These are phyloP conservation scores for Blastocystis hominis DNA, from an alignment of 352 stramenopile species.

Conservation along the genomic window DNA sequence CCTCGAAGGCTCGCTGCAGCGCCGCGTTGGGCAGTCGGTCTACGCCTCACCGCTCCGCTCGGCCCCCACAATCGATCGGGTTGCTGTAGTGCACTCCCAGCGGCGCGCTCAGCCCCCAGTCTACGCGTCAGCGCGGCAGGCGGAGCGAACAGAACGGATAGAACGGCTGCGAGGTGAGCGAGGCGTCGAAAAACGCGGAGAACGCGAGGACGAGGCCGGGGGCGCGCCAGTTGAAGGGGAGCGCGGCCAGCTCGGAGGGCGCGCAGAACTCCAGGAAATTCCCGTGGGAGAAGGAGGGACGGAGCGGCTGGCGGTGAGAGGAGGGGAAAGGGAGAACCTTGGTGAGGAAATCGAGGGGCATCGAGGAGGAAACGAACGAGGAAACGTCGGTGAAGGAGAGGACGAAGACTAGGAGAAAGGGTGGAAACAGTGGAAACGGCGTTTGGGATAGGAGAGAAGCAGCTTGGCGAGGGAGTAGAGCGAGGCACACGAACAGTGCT, in stretches of 20 bases:
- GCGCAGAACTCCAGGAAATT: not conserved
- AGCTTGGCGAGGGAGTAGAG: not conserved
- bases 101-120: not conserved
- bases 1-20: not conserved
- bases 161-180: not conserved
- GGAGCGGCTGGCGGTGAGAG: not conserved
- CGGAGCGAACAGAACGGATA: not conserved
- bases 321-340: not conserved
- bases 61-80: not conserved
- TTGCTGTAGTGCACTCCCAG: not conserved
- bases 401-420: not conserved
- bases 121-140: not conserved
- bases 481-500: not conserved
- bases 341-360: not conserved
- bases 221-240: not conserved
- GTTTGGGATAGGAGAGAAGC: not conserved
- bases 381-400: not conserved
- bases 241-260: not conserved
- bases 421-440: not conserved
- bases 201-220: not conserved
- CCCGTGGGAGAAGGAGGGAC: not conserved
- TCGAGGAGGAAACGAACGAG: not conserved
- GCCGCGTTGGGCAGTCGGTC: not conserved
- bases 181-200: not conserved
- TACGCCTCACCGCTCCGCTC: not conserved